A percentile compares a stretch with the other conserved stretches of the same genome.
phyloP scores from a whole-genome alignment of 1,139 yeast species.

The Blastobotrys persicus region DNA sequence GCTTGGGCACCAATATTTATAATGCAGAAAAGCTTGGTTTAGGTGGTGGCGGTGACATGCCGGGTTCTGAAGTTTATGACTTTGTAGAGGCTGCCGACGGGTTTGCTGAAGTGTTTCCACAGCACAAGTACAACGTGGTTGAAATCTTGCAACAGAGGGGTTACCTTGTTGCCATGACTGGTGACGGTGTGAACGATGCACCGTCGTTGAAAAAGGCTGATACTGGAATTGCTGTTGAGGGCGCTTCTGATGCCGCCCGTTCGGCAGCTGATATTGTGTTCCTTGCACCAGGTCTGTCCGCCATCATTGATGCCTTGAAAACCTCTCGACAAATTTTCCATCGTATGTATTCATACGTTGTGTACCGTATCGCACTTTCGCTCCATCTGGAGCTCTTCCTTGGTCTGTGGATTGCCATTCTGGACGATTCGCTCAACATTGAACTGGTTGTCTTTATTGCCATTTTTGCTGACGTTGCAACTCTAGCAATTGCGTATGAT shows the following conservation, averaged over 20 bases:
- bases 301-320: constrained; percentile 81
- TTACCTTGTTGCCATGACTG: constrained; percentile 96
- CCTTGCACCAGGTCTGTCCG: constrained; percentile 95
- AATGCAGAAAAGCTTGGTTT: constrained; percentile 71
- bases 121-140: constrained; percentile 90
- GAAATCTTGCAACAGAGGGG: constrained; percentile 89
- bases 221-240: constrained; percentile 96
- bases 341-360: constrained; percentile 96
- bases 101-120: constrained; percentile 97
- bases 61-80: constrained; percentile 75
- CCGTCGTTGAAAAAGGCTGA: constrained; percentile 96
- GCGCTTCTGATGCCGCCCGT: constrained; percentile 95
- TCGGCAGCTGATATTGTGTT: constrained; percentile 96
- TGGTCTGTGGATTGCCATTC: constrained; percentile 92
- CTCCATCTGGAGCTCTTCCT: constrained; percentile 89
- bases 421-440: constrained; percentile 78
- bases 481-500: constrained; percentile 92
- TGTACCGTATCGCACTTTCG: constrained; percentile 92
- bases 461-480: constrained; percentile 93
- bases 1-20: constrained; percentile 68
- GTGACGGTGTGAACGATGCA: constrained; percentile 98
- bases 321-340: constrained; percentile 96
- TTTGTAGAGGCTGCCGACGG: constrained; percentile 96
- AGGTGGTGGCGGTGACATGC: constrained; percentile 73
- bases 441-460: constrained; percentile 91